Conservation (phyloP, 2,329 filamentous ascomycete species). For the Xylariomycetidae sp. region DNA sequence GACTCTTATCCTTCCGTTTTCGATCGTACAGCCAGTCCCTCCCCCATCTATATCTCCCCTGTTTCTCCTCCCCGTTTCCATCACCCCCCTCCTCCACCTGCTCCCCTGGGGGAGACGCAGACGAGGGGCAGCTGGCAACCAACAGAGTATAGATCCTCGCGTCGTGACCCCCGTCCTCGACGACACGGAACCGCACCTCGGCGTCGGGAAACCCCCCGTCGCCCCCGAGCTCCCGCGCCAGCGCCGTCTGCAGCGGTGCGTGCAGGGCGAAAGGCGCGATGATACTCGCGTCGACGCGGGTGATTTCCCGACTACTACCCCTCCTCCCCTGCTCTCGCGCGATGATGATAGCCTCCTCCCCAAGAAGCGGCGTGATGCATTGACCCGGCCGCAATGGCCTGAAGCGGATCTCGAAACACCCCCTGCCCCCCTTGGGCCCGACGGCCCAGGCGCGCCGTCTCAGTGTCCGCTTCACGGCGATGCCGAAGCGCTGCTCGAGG, state of each 20-base stretch:
- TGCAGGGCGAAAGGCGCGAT: constrained; percentile 43
- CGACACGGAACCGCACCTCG: constrained; percentile 38
- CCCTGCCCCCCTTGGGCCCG: constrained; percentile 34
- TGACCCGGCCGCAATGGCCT: constrained; percentile 32
- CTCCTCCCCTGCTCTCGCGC: not conserved
- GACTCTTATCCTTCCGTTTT: constrained; percentile 36
- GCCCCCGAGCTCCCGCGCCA: constrained; percentile 39
- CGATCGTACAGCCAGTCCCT: constrained; percentile 39
- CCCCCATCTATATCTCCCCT: too few relatives aligned
- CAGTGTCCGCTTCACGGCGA: constrained; percentile 41
- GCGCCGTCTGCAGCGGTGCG: constrained; percentile 32
- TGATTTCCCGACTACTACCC: constrained; percentile 26
- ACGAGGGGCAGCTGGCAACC: constrained; percentile 48
- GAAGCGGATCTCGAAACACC: constrained; percentile 42
- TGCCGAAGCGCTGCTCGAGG: constrained; percentile 45
- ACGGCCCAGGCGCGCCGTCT: constrained; percentile 46
- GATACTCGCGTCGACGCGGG: constrained; percentile 45
- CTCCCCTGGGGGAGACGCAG: too few relatives aligned
- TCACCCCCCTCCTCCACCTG: too few relatives aligned
- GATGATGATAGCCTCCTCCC: not conserved
- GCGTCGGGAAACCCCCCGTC: constrained; percentile 36
- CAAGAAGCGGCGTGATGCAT: constrained; percentile 31
- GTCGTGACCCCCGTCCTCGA: constrained; percentile 48
- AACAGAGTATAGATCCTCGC: constrained; percentile 52
- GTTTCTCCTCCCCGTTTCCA: too few relatives aligned